Base-by-base conservation (phyloP, 2,329 filamentous ascomycete species). In the Penicillium sp. region DNA sequence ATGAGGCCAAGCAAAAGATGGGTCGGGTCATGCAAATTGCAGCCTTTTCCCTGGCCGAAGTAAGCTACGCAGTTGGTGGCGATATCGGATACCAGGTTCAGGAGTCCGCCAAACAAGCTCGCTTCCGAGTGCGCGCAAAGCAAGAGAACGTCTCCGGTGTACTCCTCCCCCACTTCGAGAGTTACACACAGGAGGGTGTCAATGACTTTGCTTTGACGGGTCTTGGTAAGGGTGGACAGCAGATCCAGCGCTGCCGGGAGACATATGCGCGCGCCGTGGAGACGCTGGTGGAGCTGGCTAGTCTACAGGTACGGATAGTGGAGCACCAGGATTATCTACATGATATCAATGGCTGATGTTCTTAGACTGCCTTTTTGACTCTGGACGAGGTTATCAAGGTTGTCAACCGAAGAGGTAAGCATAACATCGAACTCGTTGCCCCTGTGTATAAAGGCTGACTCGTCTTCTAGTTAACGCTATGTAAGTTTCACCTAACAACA, bases 1-100 rank as follows among this genome's bases (percentile, higher is more conserved):
- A 99, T 80, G 95, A 99, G 77, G 95, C 95, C 43, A 99, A 99
- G 79, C 90, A 93, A 68, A 99, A 99, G 82, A 99, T 99, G 93
- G 95, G 95, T 56, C 87, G 93, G 33, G 95, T 99, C 37, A 99
- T 99, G 95, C 93, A 98, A 77, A 96, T 99, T 71, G 95, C 95
- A 42, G 93, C 95, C 46, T 98, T 99, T 79, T 98, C 93, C 44
- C 84, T 99, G 19, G 95, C 95, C 58, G 95, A 98, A 79, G 95
- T 99, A 55, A 96, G 92, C 49, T 99, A 99, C 71, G 95, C 95
- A 26, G 92, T 97, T 27, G 95, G 95, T 61, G 92, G 93, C 69
- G 90, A 96, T 71, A 96, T 99, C 68, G 90, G 90, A 60, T 99
- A 96, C 79, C 95, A 99, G 79, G 91, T 99, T 65, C 93, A 97